Evolutionary conservation across 1,139 yeast genomes (phyloP).

Genomic region (Geotrichum klebahnii): DNA sequence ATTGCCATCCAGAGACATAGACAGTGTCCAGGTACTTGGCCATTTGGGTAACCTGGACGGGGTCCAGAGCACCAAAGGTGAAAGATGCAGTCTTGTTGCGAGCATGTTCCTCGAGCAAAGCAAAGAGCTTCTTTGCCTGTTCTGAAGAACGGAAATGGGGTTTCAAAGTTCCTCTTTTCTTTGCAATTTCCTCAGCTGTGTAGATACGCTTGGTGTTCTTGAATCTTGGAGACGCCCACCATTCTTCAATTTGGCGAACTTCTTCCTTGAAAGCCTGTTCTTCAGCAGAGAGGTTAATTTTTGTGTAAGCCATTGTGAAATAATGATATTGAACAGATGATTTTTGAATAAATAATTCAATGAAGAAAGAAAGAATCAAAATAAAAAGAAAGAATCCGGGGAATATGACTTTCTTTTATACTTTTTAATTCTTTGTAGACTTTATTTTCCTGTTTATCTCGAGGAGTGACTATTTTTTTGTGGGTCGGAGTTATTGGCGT

Average conservation of each 20-base stretch:
- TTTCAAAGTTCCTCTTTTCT: conserved; percentile 74
- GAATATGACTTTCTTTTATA: too few species aligned
- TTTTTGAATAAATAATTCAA: too few species aligned
- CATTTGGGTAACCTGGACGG: conserved; percentile 94
- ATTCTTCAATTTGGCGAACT: conserved; percentile 66
- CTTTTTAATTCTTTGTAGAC: too few species aligned
- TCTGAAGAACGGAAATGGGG: conserved; percentile 69
- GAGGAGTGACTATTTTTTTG: too few species aligned
- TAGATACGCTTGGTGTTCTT: conserved; percentile 80
- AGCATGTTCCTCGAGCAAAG: conserved; percentile 66
- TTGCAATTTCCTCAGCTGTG: conserved; percentile 82
- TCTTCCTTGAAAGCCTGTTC: conserved; percentile 63
- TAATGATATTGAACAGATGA: neutral
- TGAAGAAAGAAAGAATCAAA: too few species aligned
- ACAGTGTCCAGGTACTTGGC: conserved; percentile 89
- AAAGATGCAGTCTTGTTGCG: conserved; percentile 70
- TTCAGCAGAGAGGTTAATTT: conserved; percentile 45
- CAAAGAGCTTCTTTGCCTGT: conserved; percentile 79
- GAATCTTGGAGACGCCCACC: conserved; percentile 97
- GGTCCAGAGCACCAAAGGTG: conserved; percentile 96
- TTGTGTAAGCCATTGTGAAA: conserved; percentile 18
- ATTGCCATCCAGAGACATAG: conserved; percentile 97
- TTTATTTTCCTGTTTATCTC: too few species aligned
- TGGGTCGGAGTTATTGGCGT: too few species aligned
- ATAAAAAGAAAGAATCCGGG: too few species aligned